Evolutionary conservation across 139 green algal species (phyloP), one percentile per base, ranked within the genome.

Genomic region (Dunaliella primolecta): DNA sequence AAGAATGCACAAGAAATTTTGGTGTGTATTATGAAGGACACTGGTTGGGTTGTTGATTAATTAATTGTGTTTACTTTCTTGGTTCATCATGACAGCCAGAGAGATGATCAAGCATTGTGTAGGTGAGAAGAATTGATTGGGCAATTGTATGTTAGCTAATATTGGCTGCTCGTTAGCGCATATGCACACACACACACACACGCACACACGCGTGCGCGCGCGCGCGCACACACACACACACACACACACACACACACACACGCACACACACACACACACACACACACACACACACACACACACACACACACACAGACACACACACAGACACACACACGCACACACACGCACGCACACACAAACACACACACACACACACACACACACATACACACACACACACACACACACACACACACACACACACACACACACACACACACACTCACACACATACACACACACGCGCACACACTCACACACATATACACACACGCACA

Each of bases 361-460:
- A n/a, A n/a, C n/a, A n/a, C n/a, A n/a, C n/a, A n/a, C n/a, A n/a
- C n/a, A n/a, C n/a, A n/a, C n/a, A n/a, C n/a, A n/a, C n/a, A n/a
- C n/a, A n/a, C n/a, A n/a, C n/a, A n/a, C n/a, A n/a, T n/a, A n/a
- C n/a, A n/a, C n/a, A n/a, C n/a, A n/a, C n/a, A n/a, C n/a, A n/a
- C n/a, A n/a, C n/a, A n/a, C n/a, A n/a, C n/a, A n/a, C n/a, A n/a
- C n/a, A n/a, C n/a, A n/a, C n/a, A n/a, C n/a, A 64, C 46, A 64
- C 46, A 64, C 71, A 77, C 71, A 77, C 71, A 77, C 71, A 77
- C 29, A 32, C 71, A 32, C 71, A 77, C 71, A 77, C 71, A 77
- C 71, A 77, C 71, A 77, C 71, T 32, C 29, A 32, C 71, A 77
- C 71, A 77, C 71, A 32, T 21, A 77, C 71, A 77, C 71, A 32